These are phyloP conservation scores for Malbranchea cinnamomea DNA, from an alignment of 2,329 filamentous ascomycete species.

Conservation along the genomic window DNA sequence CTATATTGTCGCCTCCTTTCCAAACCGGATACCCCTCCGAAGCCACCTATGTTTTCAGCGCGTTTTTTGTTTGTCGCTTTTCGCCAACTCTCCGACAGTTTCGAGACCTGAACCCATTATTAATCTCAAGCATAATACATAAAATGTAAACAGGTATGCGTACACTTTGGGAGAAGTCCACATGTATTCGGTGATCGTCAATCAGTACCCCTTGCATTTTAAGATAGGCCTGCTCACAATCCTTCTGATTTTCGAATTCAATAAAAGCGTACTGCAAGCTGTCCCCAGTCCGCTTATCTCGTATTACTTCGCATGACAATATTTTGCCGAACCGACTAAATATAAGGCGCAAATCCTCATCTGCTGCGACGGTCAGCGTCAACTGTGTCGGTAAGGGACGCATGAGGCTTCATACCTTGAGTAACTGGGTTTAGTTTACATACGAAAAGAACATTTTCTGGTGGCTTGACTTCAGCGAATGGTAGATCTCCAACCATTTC, in stretches of 20 bases:
- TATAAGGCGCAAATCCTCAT: constrained; percentile 87
- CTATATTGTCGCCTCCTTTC: constrained; percentile 88
- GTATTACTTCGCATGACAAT: constrained; percentile 86
- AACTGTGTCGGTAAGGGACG: background rate
- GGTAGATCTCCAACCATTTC: constrained; percentile 97
- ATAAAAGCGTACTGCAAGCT: constrained; percentile 96
- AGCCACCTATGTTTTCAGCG: constrained; percentile 53
- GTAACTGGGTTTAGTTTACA: constrained; percentile 98
- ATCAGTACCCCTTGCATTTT: constrained; percentile 98
- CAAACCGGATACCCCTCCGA: constrained; percentile 74
- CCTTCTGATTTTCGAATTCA: constrained; percentile 82
- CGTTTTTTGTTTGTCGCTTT: constrained; percentile 73
- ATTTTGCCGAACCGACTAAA: constrained; percentile 96
- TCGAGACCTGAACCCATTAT: no score
- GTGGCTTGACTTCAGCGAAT: constrained; percentile 92
- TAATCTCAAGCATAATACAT: constrained; percentile 12
- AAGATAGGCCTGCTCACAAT: constrained; percentile 90
- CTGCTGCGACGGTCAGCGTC: constrained; percentile 23
- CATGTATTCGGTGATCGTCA: constrained; percentile 92
- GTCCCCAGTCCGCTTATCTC: constrained; percentile 85
- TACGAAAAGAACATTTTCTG: constrained; percentile 93
- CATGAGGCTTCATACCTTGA: constrained; percentile 34
- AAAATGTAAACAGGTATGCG: constrained; percentile 21
- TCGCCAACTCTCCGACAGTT: constrained; percentile 79
- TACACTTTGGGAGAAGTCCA: constrained; percentile 95